phyloP scores from a whole-genome alignment of 352 stramenopile species.

The Pythium aquatile region DNA sequence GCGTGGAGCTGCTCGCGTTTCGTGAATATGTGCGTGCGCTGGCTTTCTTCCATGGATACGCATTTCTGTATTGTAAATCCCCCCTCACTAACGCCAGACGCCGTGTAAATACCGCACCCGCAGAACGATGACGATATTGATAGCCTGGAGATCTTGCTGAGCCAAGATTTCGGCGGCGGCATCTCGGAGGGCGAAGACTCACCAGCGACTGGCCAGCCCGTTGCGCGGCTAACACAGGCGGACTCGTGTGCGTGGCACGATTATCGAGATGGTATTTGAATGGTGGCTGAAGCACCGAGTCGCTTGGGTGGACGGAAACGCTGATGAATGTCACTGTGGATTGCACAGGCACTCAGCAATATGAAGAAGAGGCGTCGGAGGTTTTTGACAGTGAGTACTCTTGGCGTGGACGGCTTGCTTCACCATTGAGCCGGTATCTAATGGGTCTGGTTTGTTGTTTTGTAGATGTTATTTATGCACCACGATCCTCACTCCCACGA shows the following conservation, averaged over 20 bases:
- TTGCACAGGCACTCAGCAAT: constrained; percentile 40
- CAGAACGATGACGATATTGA: constrained; percentile 60
- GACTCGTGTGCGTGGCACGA: constrained; percentile 18
- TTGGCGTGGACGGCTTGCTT: background rate
- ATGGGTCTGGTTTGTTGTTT: background rate
- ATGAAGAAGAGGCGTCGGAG: constrained; percentile 56
- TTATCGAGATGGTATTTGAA: constrained; percentile 21
- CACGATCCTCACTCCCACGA: constrained; percentile 11
- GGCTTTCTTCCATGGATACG: constrained; percentile 1
- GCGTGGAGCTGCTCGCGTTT: constrained; percentile 42
- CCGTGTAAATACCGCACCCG: background rate
- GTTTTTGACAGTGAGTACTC: constrained; percentile 64
- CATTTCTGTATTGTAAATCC: background rate
- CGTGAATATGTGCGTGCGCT: constrained; percentile 55
- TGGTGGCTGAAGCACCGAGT: too few relatives aligned
- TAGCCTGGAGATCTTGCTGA: constrained; percentile 54
- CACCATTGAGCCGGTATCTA: background rate
- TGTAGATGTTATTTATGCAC: constrained; percentile 63
- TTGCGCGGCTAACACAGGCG: background rate
- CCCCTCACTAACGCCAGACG: background rate
- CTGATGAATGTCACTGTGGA: constrained; percentile 7
- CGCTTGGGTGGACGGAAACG: background rate
- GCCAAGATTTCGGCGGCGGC: constrained; percentile 49
- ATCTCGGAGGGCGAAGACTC: background rate
- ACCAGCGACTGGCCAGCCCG: background rate